phyloP scores from a whole-genome alignment of 768 basidiomycete species.

The Lenzites betulinus region DNA sequence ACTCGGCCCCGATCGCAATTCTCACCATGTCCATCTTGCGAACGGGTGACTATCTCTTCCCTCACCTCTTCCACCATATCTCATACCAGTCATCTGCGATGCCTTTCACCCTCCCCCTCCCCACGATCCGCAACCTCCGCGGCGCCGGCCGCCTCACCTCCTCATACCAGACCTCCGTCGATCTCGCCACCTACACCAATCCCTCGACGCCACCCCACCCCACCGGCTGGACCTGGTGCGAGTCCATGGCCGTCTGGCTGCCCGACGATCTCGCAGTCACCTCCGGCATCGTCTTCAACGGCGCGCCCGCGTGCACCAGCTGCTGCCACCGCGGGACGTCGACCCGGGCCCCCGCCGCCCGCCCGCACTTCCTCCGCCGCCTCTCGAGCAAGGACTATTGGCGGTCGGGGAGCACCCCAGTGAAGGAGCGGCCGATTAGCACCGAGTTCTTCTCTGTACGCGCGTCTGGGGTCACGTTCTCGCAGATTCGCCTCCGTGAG shows the following conservation, averaged over 20 bases:
- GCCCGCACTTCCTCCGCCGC: neutral
- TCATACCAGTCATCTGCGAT: neutral
- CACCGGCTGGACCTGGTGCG: slow-evolving; percentile 15
- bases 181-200: slow-evolving; percentile 10
- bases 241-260: slow-evolving; percentile 15
- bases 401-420: no score
- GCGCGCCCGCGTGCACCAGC: slow-evolving; percentile 1
- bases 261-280: slow-evolving; percentile 4
- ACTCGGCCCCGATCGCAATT: neutral
- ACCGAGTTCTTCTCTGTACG: slow-evolving; percentile 1
- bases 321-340: neutral
- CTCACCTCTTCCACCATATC: neutral
- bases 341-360: neutral
- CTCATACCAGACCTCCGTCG: neutral
- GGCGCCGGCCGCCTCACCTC: slow-evolving; percentile 9
- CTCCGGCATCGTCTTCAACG: slow-evolving; percentile 8
- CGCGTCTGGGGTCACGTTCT: neutral
- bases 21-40: no score
- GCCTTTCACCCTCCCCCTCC: neutral
- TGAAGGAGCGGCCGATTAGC: neutral
- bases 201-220: neutral
- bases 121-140: neutral
- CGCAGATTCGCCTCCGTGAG: neutral
- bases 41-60: neutral
- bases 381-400: no score